These are phyloP conservation scores for Penicillium paxilli DNA, from an alignment of 495 filamentous ascomycete species.

Conservation along the genomic window DNA sequence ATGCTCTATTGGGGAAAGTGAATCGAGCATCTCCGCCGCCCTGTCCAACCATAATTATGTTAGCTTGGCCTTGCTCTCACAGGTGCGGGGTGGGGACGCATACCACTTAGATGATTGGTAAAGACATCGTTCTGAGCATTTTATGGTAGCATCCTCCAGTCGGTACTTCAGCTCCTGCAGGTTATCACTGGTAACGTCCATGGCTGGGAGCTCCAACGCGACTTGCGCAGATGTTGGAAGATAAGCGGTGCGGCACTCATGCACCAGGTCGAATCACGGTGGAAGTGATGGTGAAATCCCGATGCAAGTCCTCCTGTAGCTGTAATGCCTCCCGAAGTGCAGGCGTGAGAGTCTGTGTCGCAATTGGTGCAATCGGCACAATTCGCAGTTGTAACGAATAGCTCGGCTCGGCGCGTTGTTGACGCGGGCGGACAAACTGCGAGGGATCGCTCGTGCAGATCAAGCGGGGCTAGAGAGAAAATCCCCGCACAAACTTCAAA, in stretches of 20 bases:
- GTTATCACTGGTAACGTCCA: slow-evolving; percentile 44
- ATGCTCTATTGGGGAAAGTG: slow-evolving; percentile 57
- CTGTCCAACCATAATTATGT: slow-evolving; percentile 45
- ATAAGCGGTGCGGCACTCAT: background rate
- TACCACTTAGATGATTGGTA: slow-evolving; percentile 99
- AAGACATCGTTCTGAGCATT: slow-evolving; percentile 91
- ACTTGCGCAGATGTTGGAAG: background rate
- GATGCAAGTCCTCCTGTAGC: background rate
- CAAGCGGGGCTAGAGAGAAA: background rate
- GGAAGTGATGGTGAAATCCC: background rate
- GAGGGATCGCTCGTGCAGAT: slow-evolving; percentile 11
- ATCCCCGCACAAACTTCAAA: background rate
- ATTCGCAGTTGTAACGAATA: background rate
- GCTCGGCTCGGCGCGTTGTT: slow-evolving; percentile 12
- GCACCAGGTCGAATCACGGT: background rate
- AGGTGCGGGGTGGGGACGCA: background rate
- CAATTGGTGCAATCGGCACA: background rate
- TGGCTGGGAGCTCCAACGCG: slow-evolving; percentile 11
- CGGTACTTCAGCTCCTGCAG: slow-evolving; percentile 56
- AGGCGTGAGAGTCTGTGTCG: background rate
- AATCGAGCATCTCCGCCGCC: slow-evolving; percentile 91
- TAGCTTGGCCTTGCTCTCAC: background rate
- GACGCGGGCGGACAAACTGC: slow-evolving; percentile 4
- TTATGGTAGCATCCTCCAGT: slow-evolving; percentile 79
- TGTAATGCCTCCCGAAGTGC: background rate